Conservation (phyloP, 139 green algal genomes). For the Asterochloris erici region DNA sequence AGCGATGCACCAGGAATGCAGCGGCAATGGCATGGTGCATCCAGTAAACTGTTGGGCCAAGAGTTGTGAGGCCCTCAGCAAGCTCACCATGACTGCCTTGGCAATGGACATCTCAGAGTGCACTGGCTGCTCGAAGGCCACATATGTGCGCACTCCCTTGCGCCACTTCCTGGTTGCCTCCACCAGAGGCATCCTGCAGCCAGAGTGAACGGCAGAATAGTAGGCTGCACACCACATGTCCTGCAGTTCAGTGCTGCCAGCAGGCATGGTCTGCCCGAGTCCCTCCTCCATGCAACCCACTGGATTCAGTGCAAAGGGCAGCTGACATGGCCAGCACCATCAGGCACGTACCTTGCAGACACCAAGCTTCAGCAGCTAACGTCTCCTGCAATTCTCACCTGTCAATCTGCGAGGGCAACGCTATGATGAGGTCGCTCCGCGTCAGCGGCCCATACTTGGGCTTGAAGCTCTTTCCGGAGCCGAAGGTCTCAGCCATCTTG, state of each 20-base stretch:
- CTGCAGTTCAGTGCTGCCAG: not conserved
- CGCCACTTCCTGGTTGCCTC: slow-evolving; percentile 2
- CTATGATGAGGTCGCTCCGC: not conserved
- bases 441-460: not conserved
- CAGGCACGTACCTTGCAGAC: not conserved
- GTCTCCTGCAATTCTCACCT: not conserved
- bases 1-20: too few species aligned
- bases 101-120: too few species aligned
- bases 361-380: not conserved
- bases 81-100: too few species aligned
- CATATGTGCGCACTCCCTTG: slow-evolving; percentile 6
- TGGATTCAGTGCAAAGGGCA: not conserved
- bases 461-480: not conserved
- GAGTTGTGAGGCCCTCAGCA: too few species aligned
- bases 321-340: not conserved
- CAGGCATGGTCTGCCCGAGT: not conserved
- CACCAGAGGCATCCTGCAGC: slow-evolving; percentile 2
- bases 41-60: too few species aligned
- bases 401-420: not conserved
- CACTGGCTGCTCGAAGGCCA: not conserved
- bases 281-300: not conserved
- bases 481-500: too few species aligned
- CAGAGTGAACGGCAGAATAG: not conserved
- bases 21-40: too few species aligned
- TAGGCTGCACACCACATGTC: not conserved